A percentile compares a stretch with the other conserved stretches of the same genome.
These are phyloP conservation scores for Fragilaria radians DNA, from an alignment of 108 stramenopile genomes.

Conservation along the genomic window DNA sequence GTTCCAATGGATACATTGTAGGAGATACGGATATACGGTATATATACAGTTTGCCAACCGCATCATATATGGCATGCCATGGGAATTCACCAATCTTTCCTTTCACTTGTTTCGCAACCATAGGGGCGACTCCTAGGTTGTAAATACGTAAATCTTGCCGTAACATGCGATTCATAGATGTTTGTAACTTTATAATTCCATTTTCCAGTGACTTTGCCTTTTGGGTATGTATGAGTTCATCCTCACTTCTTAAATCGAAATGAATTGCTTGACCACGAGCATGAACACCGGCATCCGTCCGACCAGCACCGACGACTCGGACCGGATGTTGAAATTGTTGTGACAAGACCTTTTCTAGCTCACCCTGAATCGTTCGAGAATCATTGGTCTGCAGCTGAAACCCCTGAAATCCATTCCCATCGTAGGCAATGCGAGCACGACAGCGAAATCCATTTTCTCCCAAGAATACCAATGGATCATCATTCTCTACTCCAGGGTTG, in stretches of 20 bases:
- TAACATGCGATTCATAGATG: conserved; percentile 64
- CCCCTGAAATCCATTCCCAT: conserved; percentile 49
- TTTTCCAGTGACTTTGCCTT: conserved; percentile 7
- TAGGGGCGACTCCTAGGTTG: conserved; percentile 38
- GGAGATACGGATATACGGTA: conserved; percentile 55
- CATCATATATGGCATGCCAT: conserved; percentile 66
- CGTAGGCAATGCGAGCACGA: conserved; percentile 55
- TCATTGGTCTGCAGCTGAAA: conserved; percentile 34
- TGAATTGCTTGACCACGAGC: conserved; percentile 82
- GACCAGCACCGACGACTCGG: conserved; percentile 66
- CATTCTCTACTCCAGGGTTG: no score
- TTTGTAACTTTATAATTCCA: conserved; percentile 18
- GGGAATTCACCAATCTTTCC: background rate
- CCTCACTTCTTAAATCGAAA: conserved; percentile 52
- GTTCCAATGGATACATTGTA: conserved; percentile 56
- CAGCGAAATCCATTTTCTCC: no score
- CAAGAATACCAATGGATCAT: no score
- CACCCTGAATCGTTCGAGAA: conserved; percentile 36
- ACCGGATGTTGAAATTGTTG: conserved; percentile 48
- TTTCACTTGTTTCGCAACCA: background rate
- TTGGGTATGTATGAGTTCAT: conserved; percentile 16
- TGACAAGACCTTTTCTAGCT: conserved; percentile 50
- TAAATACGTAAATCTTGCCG: conserved; percentile 49
- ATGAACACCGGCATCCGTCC: conserved; percentile 81
- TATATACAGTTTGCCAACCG: conserved; percentile 60